Percentiles rank a stretch among this genome's conserved stretches.
phyloP scores from a whole-genome alignment of 2,329 filamentous ascomycete genomes.

The Coniella lustricola region DNA sequence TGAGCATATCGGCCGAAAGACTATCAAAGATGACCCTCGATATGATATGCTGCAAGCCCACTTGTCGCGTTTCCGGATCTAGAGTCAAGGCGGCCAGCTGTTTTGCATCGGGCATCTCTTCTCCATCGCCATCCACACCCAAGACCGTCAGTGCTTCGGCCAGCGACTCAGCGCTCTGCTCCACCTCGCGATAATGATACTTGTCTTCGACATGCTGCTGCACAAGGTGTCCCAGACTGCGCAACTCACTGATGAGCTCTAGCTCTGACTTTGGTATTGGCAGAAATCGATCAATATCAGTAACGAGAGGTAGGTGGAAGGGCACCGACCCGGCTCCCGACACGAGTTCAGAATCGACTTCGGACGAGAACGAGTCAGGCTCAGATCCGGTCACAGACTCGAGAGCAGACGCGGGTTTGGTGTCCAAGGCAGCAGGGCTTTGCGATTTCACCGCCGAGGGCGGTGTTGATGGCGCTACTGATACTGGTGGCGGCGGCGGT shows the following conservation, averaged over 20 bases:
- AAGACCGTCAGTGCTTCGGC: conserved; percentile 21
- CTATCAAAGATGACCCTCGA: conserved; percentile 29
- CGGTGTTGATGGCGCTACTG: neutral
- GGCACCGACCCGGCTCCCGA: neutral
- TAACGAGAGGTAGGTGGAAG: conserved; percentile 2
- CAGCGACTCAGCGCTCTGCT: conserved; percentile 17
- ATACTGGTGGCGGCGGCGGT: neutral
- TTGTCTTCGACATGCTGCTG: conserved; percentile 33
- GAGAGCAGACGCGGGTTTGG: neutral
- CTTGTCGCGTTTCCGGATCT: conserved; percentile 25
- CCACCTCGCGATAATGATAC: conserved; percentile 27
- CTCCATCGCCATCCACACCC: conserved; percentile 20
- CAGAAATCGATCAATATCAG: conserved; percentile 28
- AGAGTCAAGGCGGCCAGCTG: conserved; percentile 25
- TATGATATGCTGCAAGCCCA: conserved; percentile 32
- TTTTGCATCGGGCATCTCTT: conserved; percentile 5
- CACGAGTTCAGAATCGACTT: neutral
- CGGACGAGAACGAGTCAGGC: neutral
- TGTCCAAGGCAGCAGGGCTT: too few species aligned
- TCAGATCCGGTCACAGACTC: neutral
- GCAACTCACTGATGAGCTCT: conserved; percentile 28
- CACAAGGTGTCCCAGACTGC: conserved; percentile 28
- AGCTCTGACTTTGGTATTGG: conserved; percentile 30
- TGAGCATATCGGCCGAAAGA: conserved; percentile 23
- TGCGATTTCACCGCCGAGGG: too few species aligned